phyloP scores from a whole-genome alignment of 2,329 filamentous ascomycete genomes.

The Thielaviopsis euricoi region DNA sequence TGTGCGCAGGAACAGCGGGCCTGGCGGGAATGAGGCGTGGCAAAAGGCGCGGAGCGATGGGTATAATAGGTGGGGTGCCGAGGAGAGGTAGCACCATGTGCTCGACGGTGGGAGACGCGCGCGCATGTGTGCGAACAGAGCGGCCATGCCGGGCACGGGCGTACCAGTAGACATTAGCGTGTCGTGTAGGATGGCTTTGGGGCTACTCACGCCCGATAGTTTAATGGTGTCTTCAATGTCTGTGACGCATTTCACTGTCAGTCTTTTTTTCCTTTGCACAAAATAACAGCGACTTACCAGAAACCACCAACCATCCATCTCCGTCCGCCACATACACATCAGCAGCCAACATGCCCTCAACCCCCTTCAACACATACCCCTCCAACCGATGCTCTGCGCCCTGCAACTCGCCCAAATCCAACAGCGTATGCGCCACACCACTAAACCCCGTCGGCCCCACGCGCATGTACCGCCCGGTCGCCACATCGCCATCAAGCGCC shows the following conservation, averaged over 20 bases:
- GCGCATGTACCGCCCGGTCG: conserved; percentile 18
- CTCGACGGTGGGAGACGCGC: conserved; percentile 36
- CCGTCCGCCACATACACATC: conserved; percentile 59
- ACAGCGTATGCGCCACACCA: conserved; percentile 52
- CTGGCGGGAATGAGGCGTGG: conserved; percentile 51
- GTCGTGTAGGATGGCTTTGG: conserved; percentile 62
- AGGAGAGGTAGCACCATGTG: conserved; percentile 84
- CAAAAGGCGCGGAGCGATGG: conserved; percentile 68
- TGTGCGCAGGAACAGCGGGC: conserved; percentile 72
- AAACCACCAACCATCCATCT: conserved; percentile 72
- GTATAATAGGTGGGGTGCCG: conserved; percentile 88
- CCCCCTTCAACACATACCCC: conserved; percentile 33
- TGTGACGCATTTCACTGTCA: conserved; percentile 22
- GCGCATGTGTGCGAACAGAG: conserved; percentile 56
- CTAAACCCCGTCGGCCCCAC: conserved; percentile 57
- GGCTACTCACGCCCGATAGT: conserved; percentile 64
- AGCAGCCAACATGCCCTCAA: conserved; percentile 42
- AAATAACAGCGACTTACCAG: conserved; percentile 29
- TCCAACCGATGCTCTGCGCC: conserved; percentile 29
- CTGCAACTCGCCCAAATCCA: conserved; percentile 31
- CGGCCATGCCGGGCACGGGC: conserved; percentile 66
- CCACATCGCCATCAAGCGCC: neutral
- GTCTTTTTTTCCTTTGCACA: neutral
- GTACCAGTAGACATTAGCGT: conserved; percentile 67
- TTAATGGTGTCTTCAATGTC: conserved; percentile 97